Percentiles rank a stretch among this genome's conserved stretches.
These are phyloP conservation scores for Penicillium diatomitis DNA, from an alignment of 495 filamentous ascomycete genomes.

Conservation along the genomic window DNA sequence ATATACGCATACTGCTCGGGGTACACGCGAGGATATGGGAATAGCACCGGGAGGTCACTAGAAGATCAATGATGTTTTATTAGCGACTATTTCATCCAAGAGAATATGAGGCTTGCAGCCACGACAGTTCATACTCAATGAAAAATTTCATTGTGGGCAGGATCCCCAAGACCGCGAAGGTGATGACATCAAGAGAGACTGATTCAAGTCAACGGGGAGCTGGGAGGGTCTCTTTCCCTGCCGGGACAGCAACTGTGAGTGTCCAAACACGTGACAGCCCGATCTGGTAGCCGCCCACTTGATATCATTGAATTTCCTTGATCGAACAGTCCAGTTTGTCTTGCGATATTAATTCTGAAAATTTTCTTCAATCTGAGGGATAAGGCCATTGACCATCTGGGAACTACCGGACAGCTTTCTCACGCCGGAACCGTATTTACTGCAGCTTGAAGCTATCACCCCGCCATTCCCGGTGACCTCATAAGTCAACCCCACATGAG, in stretches of 20 bases:
- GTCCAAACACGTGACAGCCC: constrained; percentile 28
- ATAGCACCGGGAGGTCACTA: constrained; percentile 88
- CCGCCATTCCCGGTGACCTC: constrained; percentile 24
- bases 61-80: constrained; percentile 2
- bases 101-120: neutral
- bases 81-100: too few relatives aligned
- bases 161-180: constrained; percentile 16
- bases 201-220: neutral
- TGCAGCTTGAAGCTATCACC: constrained; percentile 8
- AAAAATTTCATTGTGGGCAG: constrained; percentile 82
- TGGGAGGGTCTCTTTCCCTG: constrained; percentile 24
- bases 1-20: constrained; percentile 99
- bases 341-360: constrained; percentile 5
- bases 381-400: too few relatives aligned
- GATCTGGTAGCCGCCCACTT: constrained; percentile 25
- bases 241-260: constrained; percentile 31
- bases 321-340: neutral
- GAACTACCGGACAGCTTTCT: too few relatives aligned
- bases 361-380: too few relatives aligned
- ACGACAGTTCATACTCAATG: constrained; percentile 56
- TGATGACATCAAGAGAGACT: neutral
- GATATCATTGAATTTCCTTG: constrained; percentile 4
- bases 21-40: constrained; percentile 95
- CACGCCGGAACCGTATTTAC: constrained; percentile 1
- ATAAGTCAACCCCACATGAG: constrained; percentile 45